Evolutionary conservation across 2,329 filamentous ascomycete species (phyloP).

Genomic region (Calonectria multiphialidica): DNA sequence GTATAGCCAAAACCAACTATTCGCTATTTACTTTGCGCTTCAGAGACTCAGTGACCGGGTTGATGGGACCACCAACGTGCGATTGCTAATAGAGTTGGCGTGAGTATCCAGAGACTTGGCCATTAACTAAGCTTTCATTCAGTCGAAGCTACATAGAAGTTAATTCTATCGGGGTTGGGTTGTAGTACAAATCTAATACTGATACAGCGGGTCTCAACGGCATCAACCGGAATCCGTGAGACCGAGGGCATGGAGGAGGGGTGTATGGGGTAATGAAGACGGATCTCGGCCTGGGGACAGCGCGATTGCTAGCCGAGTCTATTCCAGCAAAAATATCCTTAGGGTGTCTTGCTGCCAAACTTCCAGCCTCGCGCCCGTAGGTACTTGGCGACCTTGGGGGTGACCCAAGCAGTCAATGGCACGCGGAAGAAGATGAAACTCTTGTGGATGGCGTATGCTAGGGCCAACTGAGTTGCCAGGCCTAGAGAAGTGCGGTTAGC

Average conservation of each 20-base stretch:
- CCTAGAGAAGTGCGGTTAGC: constrained; percentile 56
- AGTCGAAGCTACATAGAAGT: constrained; percentile 1
- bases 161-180: constrained; percentile 15
- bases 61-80: neutral
- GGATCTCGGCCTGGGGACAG: neutral
- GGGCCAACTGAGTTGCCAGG: constrained; percentile 83
- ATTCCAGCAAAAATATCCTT: constrained; percentile 10
- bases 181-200: constrained; percentile 23
- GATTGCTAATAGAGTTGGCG: constrained; percentile 1
- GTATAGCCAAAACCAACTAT: neutral
- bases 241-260: neutral
- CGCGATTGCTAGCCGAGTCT: neutral
- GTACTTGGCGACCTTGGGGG: constrained; percentile 93
- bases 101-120: neutral
- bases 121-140: constrained; percentile 13
- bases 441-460: constrained; percentile 98
- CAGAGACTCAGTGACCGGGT: neutral
- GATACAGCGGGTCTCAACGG: constrained; percentile 18
- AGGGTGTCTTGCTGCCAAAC: constrained; percentile 78
- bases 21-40: neutral
- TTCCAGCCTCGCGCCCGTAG: constrained; percentile 93
- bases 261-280: neutral
- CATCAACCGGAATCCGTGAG: neutral
- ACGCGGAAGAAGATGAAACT: constrained; percentile 97
- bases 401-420: constrained; percentile 88